Evolutionary conservation across 176 grass and related monocot genomes (phyloP).

Genomic region (Carex scoparia): DNA sequence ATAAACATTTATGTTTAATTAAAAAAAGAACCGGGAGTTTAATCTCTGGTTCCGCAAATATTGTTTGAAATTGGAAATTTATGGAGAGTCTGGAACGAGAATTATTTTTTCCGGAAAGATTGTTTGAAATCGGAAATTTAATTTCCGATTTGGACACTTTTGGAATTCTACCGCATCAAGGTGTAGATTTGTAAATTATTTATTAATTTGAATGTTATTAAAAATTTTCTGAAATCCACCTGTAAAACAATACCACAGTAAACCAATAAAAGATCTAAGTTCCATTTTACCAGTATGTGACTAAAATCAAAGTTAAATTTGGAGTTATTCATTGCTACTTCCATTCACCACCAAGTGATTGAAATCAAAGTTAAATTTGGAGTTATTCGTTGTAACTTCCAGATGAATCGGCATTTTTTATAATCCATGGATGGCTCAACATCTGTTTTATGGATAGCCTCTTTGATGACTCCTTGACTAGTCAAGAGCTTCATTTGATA

Average conservation of each 20-base stretch:
- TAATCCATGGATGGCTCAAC: conserved; percentile 75
- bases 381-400: conserved; percentile 53
- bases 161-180: too few relatives aligned
- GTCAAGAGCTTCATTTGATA: conserved; percentile 46
- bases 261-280: not conserved
- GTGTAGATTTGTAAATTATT: too few relatives aligned
- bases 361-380: conserved; percentile 18
- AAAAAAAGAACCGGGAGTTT: too few relatives aligned
- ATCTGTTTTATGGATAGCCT: conserved; percentile 73
- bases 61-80: too few relatives aligned
- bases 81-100: too few relatives aligned
- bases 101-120: too few relatives aligned
- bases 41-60: too few relatives aligned
- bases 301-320: conserved; percentile 11
- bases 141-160: too few relatives aligned
- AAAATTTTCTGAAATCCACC: not conserved
- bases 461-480: conserved; percentile 84
- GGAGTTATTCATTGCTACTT: conserved; percentile 41
- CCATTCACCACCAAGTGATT: conserved; percentile 10
- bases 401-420: conserved; percentile 71
- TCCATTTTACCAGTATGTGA: not conserved
- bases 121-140: too few relatives aligned
- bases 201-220: too few relatives aligned
- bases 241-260: not conserved
- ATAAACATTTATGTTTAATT: too few relatives aligned